phyloP scores from a whole-genome alignment of 768 basidiomycete species.

The Serendipita vermifera region DNA sequence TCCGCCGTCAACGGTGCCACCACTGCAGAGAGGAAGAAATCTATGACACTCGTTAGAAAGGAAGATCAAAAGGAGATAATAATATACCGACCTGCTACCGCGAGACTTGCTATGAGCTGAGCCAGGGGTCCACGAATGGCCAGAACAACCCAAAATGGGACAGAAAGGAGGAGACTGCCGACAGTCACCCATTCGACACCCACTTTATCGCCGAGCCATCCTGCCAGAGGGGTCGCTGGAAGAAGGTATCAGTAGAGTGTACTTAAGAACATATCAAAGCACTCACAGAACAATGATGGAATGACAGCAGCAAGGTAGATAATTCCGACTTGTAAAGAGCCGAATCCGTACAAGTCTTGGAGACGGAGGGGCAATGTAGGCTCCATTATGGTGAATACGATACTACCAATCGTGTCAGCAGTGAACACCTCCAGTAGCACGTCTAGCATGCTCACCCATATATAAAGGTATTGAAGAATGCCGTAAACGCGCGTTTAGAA shows the following conservation, averaged over 20 bases:
- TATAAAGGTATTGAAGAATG: conserved; percentile 33
- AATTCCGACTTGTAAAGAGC: conserved; percentile 45
- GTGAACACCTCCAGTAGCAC: neutral
- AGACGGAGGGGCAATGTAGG: conserved; percentile 46
- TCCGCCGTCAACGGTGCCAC: conserved; percentile 54
- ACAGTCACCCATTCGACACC: conserved; percentile 45
- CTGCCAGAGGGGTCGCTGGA: conserved; percentile 33
- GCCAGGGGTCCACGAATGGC: conserved; percentile 34
- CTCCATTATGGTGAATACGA: conserved; percentile 39
- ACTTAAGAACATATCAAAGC: neutral
- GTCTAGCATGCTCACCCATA: conserved; percentile 36
- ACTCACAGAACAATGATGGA: conserved; percentile 51
- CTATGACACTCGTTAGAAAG: too few relatives aligned
- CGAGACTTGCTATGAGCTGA: conserved; percentile 37
- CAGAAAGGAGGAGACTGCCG: conserved; percentile 34
- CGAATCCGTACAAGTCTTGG: conserved; percentile 35
- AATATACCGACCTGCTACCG: conserved; percentile 39
- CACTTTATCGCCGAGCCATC: conserved; percentile 41
- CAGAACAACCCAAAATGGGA: conserved; percentile 54
- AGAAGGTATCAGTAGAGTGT: conserved; percentile 30
- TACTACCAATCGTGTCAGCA: conserved; percentile 22
- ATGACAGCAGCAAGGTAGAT: conserved; percentile 52
- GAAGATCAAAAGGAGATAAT: neutral
- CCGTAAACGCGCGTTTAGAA: conserved; percentile 38
- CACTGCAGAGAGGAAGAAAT: conserved; percentile 46